Evolutionary conservation across 208 protist genomes (phyloP).

Genomic region (Trypanosoma avium): DNA sequence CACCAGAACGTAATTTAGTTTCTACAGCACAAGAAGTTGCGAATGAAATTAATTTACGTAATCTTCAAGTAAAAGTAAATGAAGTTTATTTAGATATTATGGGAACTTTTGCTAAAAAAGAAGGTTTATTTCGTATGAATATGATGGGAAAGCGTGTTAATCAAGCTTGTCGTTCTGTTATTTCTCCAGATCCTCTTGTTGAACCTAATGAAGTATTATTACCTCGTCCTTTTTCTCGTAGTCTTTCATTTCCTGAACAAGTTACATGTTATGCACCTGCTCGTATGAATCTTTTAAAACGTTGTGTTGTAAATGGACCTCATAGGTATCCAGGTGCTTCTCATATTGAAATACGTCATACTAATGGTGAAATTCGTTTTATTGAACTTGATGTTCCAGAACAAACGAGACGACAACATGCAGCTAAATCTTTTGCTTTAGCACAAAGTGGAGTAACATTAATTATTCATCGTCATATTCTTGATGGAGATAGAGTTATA

Average conservation of each 20-base stretch:
- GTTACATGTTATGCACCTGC: slow-evolving; percentile 68
- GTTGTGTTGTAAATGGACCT: slow-evolving; percentile 97
- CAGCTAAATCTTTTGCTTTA: slow-evolving; percentile 76
- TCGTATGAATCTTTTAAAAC: slow-evolving; percentile 86
- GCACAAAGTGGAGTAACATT: slow-evolving; percentile 61
- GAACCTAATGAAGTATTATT: slow-evolving; percentile 96
- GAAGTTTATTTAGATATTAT: slow-evolving; percentile 76
- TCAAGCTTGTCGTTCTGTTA: slow-evolving; percentile 98
- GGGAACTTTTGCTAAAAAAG: slow-evolving; percentile 98
- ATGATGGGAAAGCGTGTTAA: slow-evolving; percentile 99
- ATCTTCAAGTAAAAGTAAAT: slow-evolving; percentile 82
- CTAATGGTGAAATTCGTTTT: slow-evolving; percentile 75
- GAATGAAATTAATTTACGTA: slow-evolving; percentile 85
- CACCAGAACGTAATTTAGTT: slow-evolving; percentile 41
- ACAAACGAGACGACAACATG: slow-evolving; percentile 75
- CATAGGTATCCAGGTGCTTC: slow-evolving; percentile 98
- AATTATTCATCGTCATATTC: slow-evolving; percentile 97
- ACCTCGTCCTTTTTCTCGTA: slow-evolving; percentile 93
- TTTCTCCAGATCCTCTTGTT: slow-evolving; percentile 98
- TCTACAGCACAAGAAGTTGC: slow-evolving; percentile 54
- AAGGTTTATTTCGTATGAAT: slow-evolving; percentile 99
- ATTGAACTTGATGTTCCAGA: slow-evolving; percentile 76
- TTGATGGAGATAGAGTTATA: slow-evolving; percentile 97
- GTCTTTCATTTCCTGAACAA: slow-evolving; percentile 97
- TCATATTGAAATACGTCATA: slow-evolving; percentile 85